phyloP scores from a whole-genome alignment of 2,329 filamentous ascomycete genomes.

The Aspergillus oerlinghausenensis region DNA sequence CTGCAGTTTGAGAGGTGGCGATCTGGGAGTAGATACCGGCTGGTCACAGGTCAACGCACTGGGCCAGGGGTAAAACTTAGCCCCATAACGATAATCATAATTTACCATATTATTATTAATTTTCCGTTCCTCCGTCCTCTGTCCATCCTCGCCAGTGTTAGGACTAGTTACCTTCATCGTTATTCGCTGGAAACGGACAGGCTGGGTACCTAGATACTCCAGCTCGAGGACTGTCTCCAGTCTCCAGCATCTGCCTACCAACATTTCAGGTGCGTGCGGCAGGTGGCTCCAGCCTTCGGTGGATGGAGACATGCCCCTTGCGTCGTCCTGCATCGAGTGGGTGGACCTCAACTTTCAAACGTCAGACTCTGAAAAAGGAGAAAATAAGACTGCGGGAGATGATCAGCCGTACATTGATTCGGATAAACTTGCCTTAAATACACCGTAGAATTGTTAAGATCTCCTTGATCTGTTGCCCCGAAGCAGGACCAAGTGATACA shows the following conservation, averaged over 20 bases:
- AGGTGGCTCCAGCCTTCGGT: slow-evolving; percentile 9
- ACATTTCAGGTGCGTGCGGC: slow-evolving; percentile 10
- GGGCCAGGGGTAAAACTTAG: slow-evolving; percentile 21
- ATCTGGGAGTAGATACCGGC: slow-evolving; percentile 3
- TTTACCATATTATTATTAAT: not conserved
- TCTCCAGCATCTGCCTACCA: not conserved
- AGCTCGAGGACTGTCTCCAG: not conserved
- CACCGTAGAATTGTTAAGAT: not conserved
- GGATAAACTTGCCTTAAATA: not conserved
- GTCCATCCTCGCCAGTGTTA: not conserved
- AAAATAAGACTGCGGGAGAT: not conserved
- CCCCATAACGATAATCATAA: not conserved
- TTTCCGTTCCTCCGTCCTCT: not conserved
- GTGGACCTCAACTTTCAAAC: not conserved
- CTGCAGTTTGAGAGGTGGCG: not conserved
- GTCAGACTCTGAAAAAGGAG: not conserved
- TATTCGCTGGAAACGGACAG: not conserved
- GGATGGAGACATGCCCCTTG: slow-evolving; percentile 19
- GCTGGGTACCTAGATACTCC: not conserved
- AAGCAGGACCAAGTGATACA: not conserved
- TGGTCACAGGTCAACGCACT: slow-evolving; percentile 10
- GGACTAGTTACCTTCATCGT: not conserved
- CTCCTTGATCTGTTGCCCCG: not conserved
- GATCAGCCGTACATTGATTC: not conserved
- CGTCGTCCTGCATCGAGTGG: slow-evolving; percentile 12